These are phyloP conservation scores for Pseudoturritis turrita DNA, from an alignment of 345 rosid species.

Conservation along the genomic window DNA sequence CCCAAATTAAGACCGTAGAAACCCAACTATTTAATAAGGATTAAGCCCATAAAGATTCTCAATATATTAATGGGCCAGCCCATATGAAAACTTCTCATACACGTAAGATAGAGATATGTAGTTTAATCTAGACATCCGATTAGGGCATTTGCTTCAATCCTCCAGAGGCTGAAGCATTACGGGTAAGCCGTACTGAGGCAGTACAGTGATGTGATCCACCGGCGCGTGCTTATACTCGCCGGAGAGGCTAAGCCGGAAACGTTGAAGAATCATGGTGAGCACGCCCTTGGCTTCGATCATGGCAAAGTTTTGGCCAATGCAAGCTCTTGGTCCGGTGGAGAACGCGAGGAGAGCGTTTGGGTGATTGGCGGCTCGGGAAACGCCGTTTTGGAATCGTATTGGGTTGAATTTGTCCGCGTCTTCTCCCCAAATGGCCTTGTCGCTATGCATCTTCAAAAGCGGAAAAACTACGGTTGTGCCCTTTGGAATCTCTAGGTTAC, in stretches of 20 bases:
- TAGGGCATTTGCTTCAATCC: not conserved
- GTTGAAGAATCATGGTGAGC: constrained; percentile 37
- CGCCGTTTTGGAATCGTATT: constrained; percentile 32
- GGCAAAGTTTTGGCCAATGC: constrained; percentile 50
- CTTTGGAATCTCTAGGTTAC: constrained; percentile 48
- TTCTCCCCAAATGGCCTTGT: constrained; percentile 47
- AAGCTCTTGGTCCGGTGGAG: constrained; percentile 47
- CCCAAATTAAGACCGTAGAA: not conserved
- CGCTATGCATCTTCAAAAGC: constrained; percentile 32
- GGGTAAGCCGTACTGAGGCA: constrained; percentile 36
- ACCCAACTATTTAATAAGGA: not conserved
- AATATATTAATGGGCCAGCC: too few species aligned
- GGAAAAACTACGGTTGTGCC: constrained; percentile 31
- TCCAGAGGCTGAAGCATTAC: constrained; percentile 27
- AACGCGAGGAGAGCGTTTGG: constrained; percentile 44
- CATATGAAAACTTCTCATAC: too few species aligned
- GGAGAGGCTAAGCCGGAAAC: constrained; percentile 24
- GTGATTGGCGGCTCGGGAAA: constrained; percentile 34
- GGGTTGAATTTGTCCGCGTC: constrained; percentile 58
- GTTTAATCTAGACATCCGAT: not conserved
- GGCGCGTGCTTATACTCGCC: constrained; percentile 43
- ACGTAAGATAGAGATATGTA: not conserved
- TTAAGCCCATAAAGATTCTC: too few species aligned
- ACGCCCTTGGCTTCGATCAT: constrained; percentile 40
- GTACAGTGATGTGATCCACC: constrained; percentile 3